Conservation (phyloP, 2,329 filamentous ascomycete species). For the Ceratocystis lukuohia region DNA sequence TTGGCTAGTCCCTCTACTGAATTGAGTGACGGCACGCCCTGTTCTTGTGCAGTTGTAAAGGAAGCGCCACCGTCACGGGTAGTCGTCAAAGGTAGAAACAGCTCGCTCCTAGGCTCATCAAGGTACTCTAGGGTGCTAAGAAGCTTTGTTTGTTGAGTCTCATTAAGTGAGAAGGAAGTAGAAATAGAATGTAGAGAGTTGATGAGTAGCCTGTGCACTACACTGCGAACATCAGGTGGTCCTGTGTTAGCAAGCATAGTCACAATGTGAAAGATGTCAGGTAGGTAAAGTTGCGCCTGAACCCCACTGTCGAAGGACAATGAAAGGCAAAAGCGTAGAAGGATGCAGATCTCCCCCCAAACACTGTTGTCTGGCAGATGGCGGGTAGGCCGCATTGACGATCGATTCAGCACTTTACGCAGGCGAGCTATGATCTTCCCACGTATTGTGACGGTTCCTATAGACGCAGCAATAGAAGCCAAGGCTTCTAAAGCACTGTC, state of each 20-base stretch:
- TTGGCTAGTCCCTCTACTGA: slow-evolving; percentile 42
- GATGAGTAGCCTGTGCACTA: slow-evolving; percentile 50
- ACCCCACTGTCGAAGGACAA: slow-evolving; percentile 55
- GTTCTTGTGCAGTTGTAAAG: slow-evolving; percentile 36
- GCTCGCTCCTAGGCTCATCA: slow-evolving; percentile 45
- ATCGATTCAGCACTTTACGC: slow-evolving; percentile 53
- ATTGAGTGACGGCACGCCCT: slow-evolving; percentile 15
- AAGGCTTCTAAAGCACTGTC: slow-evolving; percentile 48
- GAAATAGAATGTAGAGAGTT: slow-evolving; percentile 57
- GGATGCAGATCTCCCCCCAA: slow-evolving; percentile 55
- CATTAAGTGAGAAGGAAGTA: slow-evolving; percentile 50
- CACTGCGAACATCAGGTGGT: slow-evolving; percentile 39
- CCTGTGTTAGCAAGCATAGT: slow-evolving; percentile 59
- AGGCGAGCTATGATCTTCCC: slow-evolving; percentile 53
- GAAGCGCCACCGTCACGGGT: slow-evolving; percentile 41
- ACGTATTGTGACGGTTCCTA: slow-evolving; percentile 51
- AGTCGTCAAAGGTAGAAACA: slow-evolving; percentile 31
- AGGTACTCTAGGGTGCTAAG: slow-evolving; percentile 43
- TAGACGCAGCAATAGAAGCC: slow-evolving; percentile 47
- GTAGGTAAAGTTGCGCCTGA: slow-evolving; percentile 53
- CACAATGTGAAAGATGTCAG: slow-evolving; percentile 56
- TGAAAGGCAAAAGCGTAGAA: slow-evolving; percentile 52
- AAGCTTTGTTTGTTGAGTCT: slow-evolving; percentile 42
- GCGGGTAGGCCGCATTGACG: slow-evolving; percentile 52
- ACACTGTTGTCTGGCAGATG: slow-evolving; percentile 52